Percentiles rank a stretch among this genome's conserved stretches.
Conservation (phyloP, 1,284 basidiomycete genomes). For the Abortiporus biennis region DNA sequence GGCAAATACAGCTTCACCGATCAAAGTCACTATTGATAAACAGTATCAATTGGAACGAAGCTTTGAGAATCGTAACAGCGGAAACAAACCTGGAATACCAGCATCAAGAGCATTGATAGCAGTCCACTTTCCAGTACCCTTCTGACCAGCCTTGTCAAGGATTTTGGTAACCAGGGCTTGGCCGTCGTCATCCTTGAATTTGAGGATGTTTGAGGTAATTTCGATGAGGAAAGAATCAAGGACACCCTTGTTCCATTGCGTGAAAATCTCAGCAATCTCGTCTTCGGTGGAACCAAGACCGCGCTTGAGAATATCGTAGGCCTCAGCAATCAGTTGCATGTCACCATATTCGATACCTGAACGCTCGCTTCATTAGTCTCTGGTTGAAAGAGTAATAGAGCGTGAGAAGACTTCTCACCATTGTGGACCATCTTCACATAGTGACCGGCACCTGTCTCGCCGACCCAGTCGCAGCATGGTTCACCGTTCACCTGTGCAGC, state of each 20-base stretch:
- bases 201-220: slow-evolving; percentile 93
- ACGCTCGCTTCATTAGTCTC: slow-evolving; percentile 10
- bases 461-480: slow-evolving; percentile 99
- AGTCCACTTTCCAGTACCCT: slow-evolving; percentile 99
- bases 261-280: slow-evolving; percentile 89
- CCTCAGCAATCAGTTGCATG: slow-evolving; percentile 99
- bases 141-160: slow-evolving; percentile 94
- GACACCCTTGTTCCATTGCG: slow-evolving; percentile 97
- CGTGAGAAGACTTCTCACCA: slow-evolving; percentile 44
- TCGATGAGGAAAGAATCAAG: slow-evolving; percentile 99
- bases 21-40: slow-evolving; percentile 83
- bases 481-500: slow-evolving; percentile 94
- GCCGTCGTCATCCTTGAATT: slow-evolving; percentile 96
- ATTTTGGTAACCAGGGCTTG: slow-evolving; percentile 90
- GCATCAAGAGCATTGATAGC: slow-evolving; percentile 97
- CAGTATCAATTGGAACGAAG: slow-evolving; percentile 12
- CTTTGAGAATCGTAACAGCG: slow-evolving; percentile 1
- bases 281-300: slow-evolving; percentile 82
- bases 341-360: slow-evolving; percentile 98
- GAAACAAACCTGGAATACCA: slow-evolving; percentile 73
- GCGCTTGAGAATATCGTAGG: slow-evolving; percentile 97
- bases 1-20: slow-evolving; percentile 99
- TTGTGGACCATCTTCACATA: slow-evolving; percentile 99
- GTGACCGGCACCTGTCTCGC: slow-evolving; percentile 90
- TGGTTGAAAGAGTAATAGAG: slow-evolving; percentile 4